A percentile compares a stretch with the other conserved stretches of the same genome.
Conservation (phyloP, 805 yeast species). For the Pichia phayaonensis region DNA sequence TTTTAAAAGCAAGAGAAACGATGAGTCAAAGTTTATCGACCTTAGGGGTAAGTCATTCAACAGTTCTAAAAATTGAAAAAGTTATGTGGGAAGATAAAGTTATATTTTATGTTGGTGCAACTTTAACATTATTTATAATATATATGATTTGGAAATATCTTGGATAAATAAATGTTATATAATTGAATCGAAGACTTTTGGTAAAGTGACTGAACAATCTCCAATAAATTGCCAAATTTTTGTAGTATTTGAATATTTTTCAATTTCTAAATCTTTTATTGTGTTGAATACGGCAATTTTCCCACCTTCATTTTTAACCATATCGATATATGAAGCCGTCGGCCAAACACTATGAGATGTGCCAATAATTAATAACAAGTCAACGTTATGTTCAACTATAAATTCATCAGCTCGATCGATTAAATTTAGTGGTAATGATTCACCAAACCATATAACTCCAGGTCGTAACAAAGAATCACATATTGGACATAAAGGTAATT, state of each 20-base stretch:
- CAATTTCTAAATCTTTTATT: constrained; percentile 43
- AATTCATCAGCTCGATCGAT: constrained; percentile 68
- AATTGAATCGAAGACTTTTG: constrained; percentile 52
- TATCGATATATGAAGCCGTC: constrained; percentile 83
- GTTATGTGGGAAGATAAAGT: constrained; percentile 82
- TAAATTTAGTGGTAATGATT: constrained; percentile 57
- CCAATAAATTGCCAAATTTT: constrained; percentile 67
- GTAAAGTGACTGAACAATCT: constrained; percentile 68
- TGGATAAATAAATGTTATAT: constrained; percentile 29
- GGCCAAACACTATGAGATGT: constrained; percentile 87
- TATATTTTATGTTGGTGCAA: constrained; percentile 71
- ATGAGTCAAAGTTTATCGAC: constrained; percentile 67
- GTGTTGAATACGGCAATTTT: constrained; percentile 79
- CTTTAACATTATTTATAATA: constrained; percentile 55
- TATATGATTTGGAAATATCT: constrained; percentile 61
- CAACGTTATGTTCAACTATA: constrained; percentile 48
- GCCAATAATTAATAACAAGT: constrained; percentile 74
- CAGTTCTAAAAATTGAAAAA: constrained; percentile 71
- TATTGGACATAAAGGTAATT: constrained; percentile 69
- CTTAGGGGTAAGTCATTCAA: constrained; percentile 78
- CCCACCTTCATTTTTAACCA: constrained; percentile 67
- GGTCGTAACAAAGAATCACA: constrained; percentile 75
- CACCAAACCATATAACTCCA: constrained; percentile 96
- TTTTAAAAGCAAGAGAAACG: constrained; percentile 52
- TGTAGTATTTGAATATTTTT: constrained; percentile 31